A percentile compares a stretch with the other conserved stretches of the same genome.
Conservation (phyloP, 2,329 filamentous ascomycete genomes). For the Tolypocladium inflatum region DNA sequence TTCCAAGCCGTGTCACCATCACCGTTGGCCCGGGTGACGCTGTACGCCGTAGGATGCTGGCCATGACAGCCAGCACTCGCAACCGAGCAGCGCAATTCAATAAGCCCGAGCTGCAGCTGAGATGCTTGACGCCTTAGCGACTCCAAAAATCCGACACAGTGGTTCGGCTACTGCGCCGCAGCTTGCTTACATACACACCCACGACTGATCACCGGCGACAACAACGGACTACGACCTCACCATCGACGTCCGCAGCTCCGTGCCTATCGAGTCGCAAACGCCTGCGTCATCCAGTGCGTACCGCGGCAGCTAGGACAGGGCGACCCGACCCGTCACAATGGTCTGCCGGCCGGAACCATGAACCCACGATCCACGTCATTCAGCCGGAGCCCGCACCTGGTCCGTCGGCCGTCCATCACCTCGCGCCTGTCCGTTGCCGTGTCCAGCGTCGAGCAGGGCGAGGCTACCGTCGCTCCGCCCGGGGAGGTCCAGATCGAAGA, state of each 20-base stretch:
- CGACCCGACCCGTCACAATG: conserved; percentile 25
- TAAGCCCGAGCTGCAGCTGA: too few species aligned
- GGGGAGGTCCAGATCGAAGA: conserved; percentile 72
- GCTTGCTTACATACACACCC: too few species aligned
- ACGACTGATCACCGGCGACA: too few species aligned
- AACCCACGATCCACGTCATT: conserved; percentile 45
- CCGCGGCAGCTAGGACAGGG: not conserved
- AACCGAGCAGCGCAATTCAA: too few species aligned
- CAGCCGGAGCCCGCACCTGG: conserved; percentile 22
- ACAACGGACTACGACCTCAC: not conserved
- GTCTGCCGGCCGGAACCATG: conserved; percentile 30
- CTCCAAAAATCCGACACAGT: too few species aligned
- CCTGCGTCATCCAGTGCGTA: not conserved
- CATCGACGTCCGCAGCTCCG: not conserved
- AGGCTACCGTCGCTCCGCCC: conserved; percentile 38
- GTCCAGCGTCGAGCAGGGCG: conserved; percentile 54
- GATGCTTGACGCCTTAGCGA: too few species aligned
- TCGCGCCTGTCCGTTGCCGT: conserved; percentile 60
- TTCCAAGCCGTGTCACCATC: too few species aligned
- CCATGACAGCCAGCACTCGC: too few species aligned
- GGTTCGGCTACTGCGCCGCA: too few species aligned
- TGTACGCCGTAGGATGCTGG: too few species aligned
- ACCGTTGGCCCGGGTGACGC: too few species aligned
- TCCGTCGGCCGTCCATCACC: conserved; percentile 46
- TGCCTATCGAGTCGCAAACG: not conserved